Evolutionary conservation across 257 asterid genomes (phyloP).

Genomic region (Parsonsia alboflavescens): DNA sequence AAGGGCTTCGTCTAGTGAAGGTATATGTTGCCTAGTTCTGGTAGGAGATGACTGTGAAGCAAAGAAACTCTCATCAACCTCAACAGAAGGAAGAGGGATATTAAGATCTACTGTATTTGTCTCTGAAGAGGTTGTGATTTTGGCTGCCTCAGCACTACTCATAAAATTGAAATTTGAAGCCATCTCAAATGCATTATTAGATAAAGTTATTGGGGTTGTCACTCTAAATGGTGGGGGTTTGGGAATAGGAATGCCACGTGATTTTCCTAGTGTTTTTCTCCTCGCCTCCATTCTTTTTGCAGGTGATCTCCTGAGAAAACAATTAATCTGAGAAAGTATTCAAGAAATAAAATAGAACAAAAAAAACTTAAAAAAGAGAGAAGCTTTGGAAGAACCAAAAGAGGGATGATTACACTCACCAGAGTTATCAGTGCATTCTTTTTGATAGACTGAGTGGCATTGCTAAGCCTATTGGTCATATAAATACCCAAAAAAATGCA

Average conservation of each 20-base stretch:
- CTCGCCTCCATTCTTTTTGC: neutral
- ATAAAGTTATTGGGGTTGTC: neutral
- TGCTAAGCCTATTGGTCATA: neutral
- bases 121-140: neutral
- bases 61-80: neutral
- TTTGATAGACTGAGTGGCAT: neutral
- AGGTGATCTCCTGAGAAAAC: neutral
- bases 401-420: neutral
- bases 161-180: neutral
- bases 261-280: neutral
- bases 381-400: neutral
- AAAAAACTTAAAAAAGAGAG: neutral
- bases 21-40: neutral
- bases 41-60: neutral
- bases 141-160: neutral
- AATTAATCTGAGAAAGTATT: neutral
- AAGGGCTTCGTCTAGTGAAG: slow-evolving; percentile 11
- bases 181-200: neutral
- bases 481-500: neutral
- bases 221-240: neutral
- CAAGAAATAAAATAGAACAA: neutral
- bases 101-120: slow-evolving; percentile 1
- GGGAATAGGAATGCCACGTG: neutral
- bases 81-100: neutral
- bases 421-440: neutral